These are phyloP conservation scores for Pichia cactophila DNA, from an alignment of 1,139 yeast species.

Conservation along the genomic window DNA sequence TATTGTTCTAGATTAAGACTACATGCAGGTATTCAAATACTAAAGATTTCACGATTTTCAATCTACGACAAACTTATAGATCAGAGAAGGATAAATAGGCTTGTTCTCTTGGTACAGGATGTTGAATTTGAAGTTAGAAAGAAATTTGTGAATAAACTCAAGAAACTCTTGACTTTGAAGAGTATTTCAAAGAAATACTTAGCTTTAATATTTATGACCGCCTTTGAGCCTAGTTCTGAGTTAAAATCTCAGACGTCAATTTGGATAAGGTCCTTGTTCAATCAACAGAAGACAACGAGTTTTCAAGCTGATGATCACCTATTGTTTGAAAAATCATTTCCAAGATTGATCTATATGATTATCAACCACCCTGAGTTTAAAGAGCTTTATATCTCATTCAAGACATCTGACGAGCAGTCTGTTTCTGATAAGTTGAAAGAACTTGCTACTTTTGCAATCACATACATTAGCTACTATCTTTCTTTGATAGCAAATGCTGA, in stretches of 20 bases:
- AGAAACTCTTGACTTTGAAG: conserved; percentile 44
- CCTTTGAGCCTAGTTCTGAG: conserved; percentile 58
- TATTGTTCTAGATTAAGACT: conserved; percentile 59
- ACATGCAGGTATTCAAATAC: conserved; percentile 56
- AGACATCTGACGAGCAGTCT: conserved; percentile 5
- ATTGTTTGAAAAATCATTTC: conserved; percentile 54
- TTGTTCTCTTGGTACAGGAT: conserved; percentile 63
- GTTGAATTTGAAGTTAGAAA: conserved; percentile 51
- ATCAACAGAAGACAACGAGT: conserved; percentile 27
- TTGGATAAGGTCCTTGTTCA: conserved; percentile 66
- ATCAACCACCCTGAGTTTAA: conserved; percentile 69
- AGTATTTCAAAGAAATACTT: conserved; percentile 57
- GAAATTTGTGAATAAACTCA: conserved; percentile 44
- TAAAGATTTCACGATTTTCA: conserved; percentile 57
- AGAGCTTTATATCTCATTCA: conserved; percentile 31
- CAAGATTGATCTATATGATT: conserved; percentile 60
- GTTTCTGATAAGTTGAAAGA: conserved; percentile 12
- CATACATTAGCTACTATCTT: conserved; percentile 54
- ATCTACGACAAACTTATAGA: conserved; percentile 46
- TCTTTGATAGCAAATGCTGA: conserved; percentile 56
- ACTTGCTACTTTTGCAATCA: conserved; percentile 37
- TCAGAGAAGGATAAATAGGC: conserved; percentile 43
- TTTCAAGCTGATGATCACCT: conserved; percentile 31
- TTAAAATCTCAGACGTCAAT: conserved; percentile 47
- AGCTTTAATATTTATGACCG: conserved; percentile 63